phyloP scores from a whole-genome alignment of 2,329 filamentous ascomycete species.

The Sporothrix humicola region DNA sequence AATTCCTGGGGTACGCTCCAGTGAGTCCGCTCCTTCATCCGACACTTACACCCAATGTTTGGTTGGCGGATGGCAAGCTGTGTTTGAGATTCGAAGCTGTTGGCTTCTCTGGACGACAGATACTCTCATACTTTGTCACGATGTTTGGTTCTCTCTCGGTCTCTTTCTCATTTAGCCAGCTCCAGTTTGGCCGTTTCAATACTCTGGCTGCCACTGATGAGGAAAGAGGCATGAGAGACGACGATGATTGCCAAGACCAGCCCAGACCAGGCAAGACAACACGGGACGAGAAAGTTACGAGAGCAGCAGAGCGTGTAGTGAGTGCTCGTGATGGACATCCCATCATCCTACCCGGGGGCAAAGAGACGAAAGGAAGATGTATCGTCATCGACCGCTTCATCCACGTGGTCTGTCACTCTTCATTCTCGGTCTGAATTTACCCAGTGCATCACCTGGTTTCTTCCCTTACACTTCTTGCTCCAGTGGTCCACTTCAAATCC shows the following conservation, averaged over 20 bases:
- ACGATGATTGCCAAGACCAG: not conserved
- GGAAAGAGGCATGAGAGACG: not conserved
- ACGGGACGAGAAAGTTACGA: constrained; percentile 13
- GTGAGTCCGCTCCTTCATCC: not conserved
- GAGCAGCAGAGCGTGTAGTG: constrained; percentile 9
- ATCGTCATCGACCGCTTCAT: constrained; percentile 1
- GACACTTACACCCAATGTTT: no score
- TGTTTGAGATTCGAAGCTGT: constrained; percentile 15
- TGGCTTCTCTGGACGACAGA: not conserved
- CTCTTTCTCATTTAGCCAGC: constrained; percentile 23
- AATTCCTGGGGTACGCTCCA: not conserved
- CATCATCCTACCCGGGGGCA: not conserved
- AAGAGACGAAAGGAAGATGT: not conserved
- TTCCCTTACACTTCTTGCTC: not conserved
- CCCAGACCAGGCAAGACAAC: constrained; percentile 11
- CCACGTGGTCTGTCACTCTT: not conserved
- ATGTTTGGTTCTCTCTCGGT: constrained; percentile 13
- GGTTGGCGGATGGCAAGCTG: not conserved
- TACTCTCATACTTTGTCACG: not conserved
- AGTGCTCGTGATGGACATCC: not conserved
- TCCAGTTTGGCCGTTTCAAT: not conserved
- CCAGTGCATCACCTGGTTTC: constrained; percentile 7
- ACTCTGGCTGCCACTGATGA: not conserved
- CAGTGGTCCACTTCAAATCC: not conserved
- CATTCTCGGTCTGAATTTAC: constrained; percentile 10